A percentile compares a stretch with the other conserved stretches of the same genome.
Evolutionary conservation across 2,329 filamentous ascomycete genomes (phyloP).

Genomic region (Pseudonectria foliicola): DNA sequence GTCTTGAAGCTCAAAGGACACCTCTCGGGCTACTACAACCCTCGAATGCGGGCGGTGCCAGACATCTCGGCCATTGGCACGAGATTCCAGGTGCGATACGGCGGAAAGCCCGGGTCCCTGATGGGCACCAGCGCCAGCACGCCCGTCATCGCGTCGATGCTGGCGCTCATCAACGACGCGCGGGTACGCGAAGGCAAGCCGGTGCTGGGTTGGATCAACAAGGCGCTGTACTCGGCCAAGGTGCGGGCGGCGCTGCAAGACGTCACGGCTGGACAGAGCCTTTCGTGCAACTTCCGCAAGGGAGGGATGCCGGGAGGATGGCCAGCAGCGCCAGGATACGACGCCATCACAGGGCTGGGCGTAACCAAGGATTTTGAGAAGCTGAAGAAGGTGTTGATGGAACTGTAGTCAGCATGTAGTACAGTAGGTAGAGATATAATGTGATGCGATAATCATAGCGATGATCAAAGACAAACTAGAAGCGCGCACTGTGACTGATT

Average conservation of each 20-base stretch:
- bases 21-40: slow-evolving; percentile 39
- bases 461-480: no score
- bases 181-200: slow-evolving; percentile 41
- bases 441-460: no score
- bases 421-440: no score
- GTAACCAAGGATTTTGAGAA: slow-evolving; percentile 36
- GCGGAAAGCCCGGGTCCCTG: slow-evolving; percentile 21
- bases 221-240: slow-evolving; percentile 34
- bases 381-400: slow-evolving; percentile 27
- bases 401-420: slow-evolving; percentile 5
- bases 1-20: slow-evolving; percentile 32
- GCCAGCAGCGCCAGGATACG: slow-evolving; percentile 38
- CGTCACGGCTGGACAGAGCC: slow-evolving; percentile 32
- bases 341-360: slow-evolving; percentile 44
- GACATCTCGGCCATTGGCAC: slow-evolving; percentile 50
- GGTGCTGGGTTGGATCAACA: slow-evolving; percentile 48
- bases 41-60: slow-evolving; percentile 40
- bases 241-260: slow-evolving; percentile 34
- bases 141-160: slow-evolving; percentile 46
- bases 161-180: slow-evolving; percentile 48
- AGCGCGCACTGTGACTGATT: no score
- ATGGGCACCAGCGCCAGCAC: slow-evolving; percentile 45
- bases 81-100: slow-evolving; percentile 39
- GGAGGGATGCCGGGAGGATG: slow-evolving; percentile 33
- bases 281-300: slow-evolving; percentile 32